Conservation (phyloP, 73 alveolate genomes). For the Urostyla sp. region DNA sequence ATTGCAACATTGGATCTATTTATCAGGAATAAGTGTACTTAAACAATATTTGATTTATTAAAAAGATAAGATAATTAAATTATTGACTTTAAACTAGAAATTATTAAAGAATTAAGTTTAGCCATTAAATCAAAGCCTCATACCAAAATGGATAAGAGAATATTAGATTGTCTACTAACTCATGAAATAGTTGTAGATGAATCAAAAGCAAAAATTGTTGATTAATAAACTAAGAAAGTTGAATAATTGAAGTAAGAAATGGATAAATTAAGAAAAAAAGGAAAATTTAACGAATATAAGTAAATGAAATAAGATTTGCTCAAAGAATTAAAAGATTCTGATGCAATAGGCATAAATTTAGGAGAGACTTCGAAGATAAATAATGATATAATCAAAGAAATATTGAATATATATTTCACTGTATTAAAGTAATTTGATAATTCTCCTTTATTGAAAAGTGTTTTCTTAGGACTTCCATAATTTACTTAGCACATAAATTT, state of each 20-base stretch:
- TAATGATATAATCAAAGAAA: constrained; percentile 62
- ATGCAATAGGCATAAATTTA: constrained; percentile 64
- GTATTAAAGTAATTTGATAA: constrained; percentile 58
- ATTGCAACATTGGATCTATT: constrained; percentile 29
- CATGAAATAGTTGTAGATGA: constrained; percentile 45
- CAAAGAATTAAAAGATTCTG: constrained; percentile 55
- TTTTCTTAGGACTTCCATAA: constrained; percentile 64
- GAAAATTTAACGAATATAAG: constrained; percentile 53
- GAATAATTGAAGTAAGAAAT: constrained; percentile 50
- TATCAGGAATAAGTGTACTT: constrained; percentile 29
- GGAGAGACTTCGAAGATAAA: constrained; percentile 36
- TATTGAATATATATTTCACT: constrained; percentile 60
- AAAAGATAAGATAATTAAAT: constrained; percentile 24
- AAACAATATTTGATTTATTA: constrained; percentile 30
- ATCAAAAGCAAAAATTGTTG: constrained; percentile 29
- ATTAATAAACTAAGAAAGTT: constrained; percentile 28
- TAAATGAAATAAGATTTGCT: constrained; percentile 56
- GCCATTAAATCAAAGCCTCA: constrained; percentile 51
- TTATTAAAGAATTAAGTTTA: constrained; percentile 50
- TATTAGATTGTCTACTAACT: constrained; percentile 56
- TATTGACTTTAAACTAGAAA: constrained; percentile 51
- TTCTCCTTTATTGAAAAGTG: constrained; percentile 58
- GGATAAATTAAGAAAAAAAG: constrained; percentile 62
- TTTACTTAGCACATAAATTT: constrained; percentile 58
- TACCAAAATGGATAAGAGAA: constrained; percentile 24